These are phyloP conservation scores for Globisporangium canariense DNA, from an alignment of 352 stramenopile genomes.

Conservation along the genomic window DNA sequence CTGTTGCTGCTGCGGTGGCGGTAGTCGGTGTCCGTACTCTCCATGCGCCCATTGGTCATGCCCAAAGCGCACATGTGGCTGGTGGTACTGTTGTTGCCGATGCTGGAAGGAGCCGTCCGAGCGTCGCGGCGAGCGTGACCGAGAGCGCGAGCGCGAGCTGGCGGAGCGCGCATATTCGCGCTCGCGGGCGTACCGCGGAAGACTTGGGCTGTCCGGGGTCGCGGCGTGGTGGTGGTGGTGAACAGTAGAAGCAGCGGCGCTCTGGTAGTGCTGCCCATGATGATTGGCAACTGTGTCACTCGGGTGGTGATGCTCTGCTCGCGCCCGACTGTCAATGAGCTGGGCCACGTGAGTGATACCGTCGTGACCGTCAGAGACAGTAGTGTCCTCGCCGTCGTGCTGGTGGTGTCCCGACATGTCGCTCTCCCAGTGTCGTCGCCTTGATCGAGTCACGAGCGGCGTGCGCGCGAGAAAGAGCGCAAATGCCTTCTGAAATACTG, in stretches of 20 bases:
- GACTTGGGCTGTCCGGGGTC: neutral
- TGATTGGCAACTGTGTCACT: neutral
- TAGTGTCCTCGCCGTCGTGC: neutral
- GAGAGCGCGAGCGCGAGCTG: constrained; percentile 10
- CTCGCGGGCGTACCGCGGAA: neutral
- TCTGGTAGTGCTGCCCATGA: neutral
- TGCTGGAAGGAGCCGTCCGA: constrained; percentile 6
- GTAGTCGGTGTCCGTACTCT: neutral
- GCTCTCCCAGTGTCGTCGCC: no score
- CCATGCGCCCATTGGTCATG: neutral
- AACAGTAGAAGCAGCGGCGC: neutral
- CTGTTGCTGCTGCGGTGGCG: neutral
- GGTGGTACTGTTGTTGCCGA: neutral
- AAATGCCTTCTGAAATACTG: no score
- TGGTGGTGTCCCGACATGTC: neutral
- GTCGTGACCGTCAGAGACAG: neutral
- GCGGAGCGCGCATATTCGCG: neutral
- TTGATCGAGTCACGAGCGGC: no score
- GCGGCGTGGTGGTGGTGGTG: neutral
- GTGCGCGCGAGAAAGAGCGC: no score
- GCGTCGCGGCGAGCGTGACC: constrained; percentile 3
- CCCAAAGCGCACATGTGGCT: neutral
- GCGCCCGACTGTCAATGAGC: neutral
- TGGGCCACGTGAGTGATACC: neutral
- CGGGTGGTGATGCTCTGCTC: neutral